A percentile compares a stretch with the other conserved stretches of the same genome.
phyloP scores from a whole-genome alignment of 108 stramenopile species.

The Skeletonema menzelii region DNA sequence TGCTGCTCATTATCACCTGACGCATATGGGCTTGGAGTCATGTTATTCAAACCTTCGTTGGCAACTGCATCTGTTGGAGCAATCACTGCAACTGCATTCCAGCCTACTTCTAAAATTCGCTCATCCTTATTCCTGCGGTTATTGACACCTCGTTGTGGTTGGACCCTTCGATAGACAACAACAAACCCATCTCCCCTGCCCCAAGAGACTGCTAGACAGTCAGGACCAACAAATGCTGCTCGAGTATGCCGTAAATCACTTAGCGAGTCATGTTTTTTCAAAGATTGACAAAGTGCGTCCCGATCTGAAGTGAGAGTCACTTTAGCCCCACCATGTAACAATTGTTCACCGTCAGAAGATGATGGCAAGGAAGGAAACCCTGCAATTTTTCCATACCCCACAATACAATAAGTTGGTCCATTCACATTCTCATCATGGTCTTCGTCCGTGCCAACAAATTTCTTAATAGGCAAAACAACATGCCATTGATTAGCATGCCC shows the following conservation, averaged over 20 bases:
- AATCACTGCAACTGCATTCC: constrained; percentile 32
- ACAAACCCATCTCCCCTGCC: constrained; percentile 68
- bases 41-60: constrained; percentile 13
- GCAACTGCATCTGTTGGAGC: constrained; percentile 26
- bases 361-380: constrained; percentile 16
- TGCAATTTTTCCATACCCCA: constrained; percentile 32
- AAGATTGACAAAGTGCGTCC: background rate
- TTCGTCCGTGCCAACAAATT: constrained; percentile 15
- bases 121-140: constrained; percentile 1
- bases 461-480: constrained; percentile 27
- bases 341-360: background rate
- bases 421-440: background rate
- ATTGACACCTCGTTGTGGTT: constrained; percentile 3
- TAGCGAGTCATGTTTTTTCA: background rate
- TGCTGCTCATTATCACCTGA: constrained; percentile 3
- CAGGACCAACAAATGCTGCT: constrained; percentile 56
- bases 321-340: background rate
- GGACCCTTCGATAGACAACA: constrained; percentile 63
- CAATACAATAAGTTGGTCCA: constrained; percentile 13
- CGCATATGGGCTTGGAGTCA: constrained; percentile 11
- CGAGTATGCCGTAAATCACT: constrained; percentile 51
- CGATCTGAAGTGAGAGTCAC: constrained; percentile 32
- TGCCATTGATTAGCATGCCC: constrained; percentile 1
- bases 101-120: constrained; percentile 34
- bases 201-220: constrained; percentile 81